phyloP scores from a whole-genome alignment of 2,329 filamentous ascomycete genomes.

The Penicillium freii region DNA sequence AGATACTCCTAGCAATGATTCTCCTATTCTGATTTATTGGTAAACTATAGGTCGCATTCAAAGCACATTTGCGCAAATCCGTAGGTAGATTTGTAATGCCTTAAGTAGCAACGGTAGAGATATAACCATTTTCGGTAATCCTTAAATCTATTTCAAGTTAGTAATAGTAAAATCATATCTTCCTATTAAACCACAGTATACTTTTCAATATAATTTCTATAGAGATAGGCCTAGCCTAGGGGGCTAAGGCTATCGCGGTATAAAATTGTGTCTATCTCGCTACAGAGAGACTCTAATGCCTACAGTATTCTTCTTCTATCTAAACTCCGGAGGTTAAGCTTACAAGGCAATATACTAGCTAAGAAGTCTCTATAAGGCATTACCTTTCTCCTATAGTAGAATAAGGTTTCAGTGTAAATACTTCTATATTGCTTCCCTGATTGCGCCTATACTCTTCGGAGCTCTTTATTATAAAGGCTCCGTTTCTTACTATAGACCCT shows the following conservation, averaged over 20 bases:
- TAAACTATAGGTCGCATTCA: too few relatives aligned
- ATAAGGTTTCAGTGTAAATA: constrained; percentile 8
- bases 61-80: too few relatives aligned
- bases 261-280: not conserved
- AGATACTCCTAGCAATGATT: not conserved
- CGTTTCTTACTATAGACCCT: constrained; percentile 7
- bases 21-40: too few relatives aligned
- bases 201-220: constrained; percentile 5
- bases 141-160: too few relatives aligned
- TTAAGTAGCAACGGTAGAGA: too few relatives aligned
- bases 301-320: constrained; percentile 1
- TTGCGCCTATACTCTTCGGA: not conserved
- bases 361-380: constrained; percentile 19
- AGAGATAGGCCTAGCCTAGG: constrained; percentile 3
- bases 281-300: constrained; percentile 12
- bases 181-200: too few relatives aligned
- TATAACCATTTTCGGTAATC: too few relatives aligned
- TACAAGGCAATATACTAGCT: constrained; percentile 5
- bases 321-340: constrained; percentile 4
- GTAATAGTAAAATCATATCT: too few relatives aligned
- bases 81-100: too few relatives aligned
- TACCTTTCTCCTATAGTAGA: constrained; percentile 9
- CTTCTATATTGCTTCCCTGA: constrained; percentile 2
- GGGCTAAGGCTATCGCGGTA: constrained; percentile 8
- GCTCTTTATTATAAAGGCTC: constrained; percentile 10